Evolutionary conservation across 768 basidiomycete genomes (phyloP), one percentile per base, ranked within the genome.

Genomic region (Mycena latifolia): DNA sequence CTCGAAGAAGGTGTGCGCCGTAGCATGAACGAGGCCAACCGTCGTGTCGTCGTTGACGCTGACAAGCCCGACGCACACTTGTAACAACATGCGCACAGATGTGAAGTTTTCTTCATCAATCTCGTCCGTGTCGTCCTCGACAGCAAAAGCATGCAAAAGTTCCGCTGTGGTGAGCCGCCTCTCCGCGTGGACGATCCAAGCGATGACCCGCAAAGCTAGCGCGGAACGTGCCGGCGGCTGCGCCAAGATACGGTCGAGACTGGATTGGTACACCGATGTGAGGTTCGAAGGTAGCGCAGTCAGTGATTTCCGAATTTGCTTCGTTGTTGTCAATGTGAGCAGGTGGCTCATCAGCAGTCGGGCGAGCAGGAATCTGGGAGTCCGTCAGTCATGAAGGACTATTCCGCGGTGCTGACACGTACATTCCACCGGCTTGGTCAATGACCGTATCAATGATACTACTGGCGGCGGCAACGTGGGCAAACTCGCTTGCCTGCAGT

Each of bases 151-250:
- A 53, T 66, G 64, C 31, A 57, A 29, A 12, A 66, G 58, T 33
- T 66, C 64, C 27, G 39, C 57, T 12, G 52, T 53, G 25, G 39
- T 66, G 27, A 66, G 50, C 12, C 64, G 58, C 53, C 57, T 46
- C 46, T 66, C 64, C 10, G 64, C 64, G 41, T 60, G 51, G 37
- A 50, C 58, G 45, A 66, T 66, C 64, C 64, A 66, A 53, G 56
- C 58, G 3, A 66, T 61, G 12, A 54, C 64, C 18, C 57, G 56
- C 22, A 66, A 18, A 20, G 64, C 64, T 17, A 66, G 45, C 28
- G 50, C 29, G 35, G 41, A 27, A n/a, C 64, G 56, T 12, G 47
- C 43, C 45, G 64, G 50, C 22, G 64, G 25, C 45, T 66, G 64
- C 52, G 29, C 64, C 52, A 52, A 25, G 25, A 66, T 61, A 14